Evolutionary conservation across 1,284 basidiomycete genomes (phyloP).

Genomic region (Pisolithus thermaeus): DNA sequence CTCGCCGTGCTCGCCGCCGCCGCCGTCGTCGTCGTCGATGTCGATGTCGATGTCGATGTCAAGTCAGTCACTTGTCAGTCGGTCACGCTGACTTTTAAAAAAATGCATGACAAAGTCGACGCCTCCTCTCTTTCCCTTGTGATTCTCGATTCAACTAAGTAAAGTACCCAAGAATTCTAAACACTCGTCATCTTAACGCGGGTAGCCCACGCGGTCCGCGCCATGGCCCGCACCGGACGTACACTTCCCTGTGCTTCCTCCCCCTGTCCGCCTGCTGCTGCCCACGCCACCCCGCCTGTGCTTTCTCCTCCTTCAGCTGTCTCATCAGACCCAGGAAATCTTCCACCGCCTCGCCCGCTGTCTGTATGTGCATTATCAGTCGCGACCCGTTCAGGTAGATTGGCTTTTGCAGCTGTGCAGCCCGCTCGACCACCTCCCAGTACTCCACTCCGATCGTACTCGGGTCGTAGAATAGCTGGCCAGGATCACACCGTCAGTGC

Average conservation of each 20-base stretch:
- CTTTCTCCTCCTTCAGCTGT: constrained; percentile 61
- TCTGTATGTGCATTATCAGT: constrained; percentile 87
- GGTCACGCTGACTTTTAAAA: constrained; percentile 4
- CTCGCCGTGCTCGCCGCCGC: constrained; percentile 1
- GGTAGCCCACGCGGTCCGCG: background rate
- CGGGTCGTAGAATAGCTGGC: constrained; percentile 81
- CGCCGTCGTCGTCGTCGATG: constrained; percentile 1
- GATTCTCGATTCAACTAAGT: too few species aligned
- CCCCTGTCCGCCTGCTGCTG: too few species aligned
- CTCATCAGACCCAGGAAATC: constrained; percentile 54
- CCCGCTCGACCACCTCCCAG: constrained; percentile 61
- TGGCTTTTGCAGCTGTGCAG: constrained; percentile 57
- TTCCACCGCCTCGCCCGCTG: constrained; percentile 63
- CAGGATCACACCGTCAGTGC: background rate
- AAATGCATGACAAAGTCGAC: background rate
- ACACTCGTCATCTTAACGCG: too few species aligned
- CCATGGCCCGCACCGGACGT: background rate
- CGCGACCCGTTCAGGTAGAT: constrained; percentile 71
- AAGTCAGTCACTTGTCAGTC: background rate
- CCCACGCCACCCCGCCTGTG: constrained; percentile 32
- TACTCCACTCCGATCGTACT: constrained; percentile 64
- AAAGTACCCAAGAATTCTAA: too few species aligned
- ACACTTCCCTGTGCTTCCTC: too few species aligned
- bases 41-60: background rate
- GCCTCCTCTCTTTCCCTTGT: too few species aligned